These are phyloP conservation scores for Castanea crenata DNA, from an alignment of 306 rosid genomes.

Conservation along the genomic window DNA sequence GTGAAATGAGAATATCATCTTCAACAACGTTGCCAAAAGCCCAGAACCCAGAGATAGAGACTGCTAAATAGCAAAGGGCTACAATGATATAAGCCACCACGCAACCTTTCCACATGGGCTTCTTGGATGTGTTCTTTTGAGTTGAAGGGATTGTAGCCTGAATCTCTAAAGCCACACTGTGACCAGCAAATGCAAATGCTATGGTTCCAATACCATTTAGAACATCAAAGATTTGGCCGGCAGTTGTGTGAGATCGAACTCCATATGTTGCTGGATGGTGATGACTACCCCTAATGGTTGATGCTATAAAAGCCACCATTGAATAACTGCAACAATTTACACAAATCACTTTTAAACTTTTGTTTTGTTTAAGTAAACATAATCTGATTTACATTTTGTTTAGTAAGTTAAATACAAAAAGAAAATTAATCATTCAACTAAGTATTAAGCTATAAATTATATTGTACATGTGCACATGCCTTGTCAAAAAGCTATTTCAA, in stretches of 20 bases:
- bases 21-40: constrained; percentile 57
- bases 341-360: not conserved
- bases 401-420: not conserved
- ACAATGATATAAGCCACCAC: constrained; percentile 48
- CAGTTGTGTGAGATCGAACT: constrained; percentile 28
- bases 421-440: not conserved
- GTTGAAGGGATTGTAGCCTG: constrained; percentile 79
- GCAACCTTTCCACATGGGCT: constrained; percentile 72
- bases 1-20: constrained; percentile 66
- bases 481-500: no score
- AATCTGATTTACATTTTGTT: not conserved
- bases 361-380: not conserved
- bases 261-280: constrained; percentile 29
- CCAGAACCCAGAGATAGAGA: constrained; percentile 60
- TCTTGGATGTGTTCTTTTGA: constrained; percentile 43
- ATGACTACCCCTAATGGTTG: constrained; percentile 23
- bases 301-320: constrained; percentile 37
- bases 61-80: constrained; percentile 41
- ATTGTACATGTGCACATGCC: no score
- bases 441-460: not conserved
- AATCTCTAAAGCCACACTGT: constrained; percentile 60
- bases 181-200: constrained; percentile 74
- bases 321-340: constrained; percentile 40
- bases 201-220: constrained; percentile 61
- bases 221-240: constrained; percentile 34